A percentile compares a stretch with the other conserved stretches of the same genome.
These are phyloP conservation scores for Fusarium udum DNA, from an alignment of 2,329 filamentous ascomycete genomes.

Conservation along the genomic window DNA sequence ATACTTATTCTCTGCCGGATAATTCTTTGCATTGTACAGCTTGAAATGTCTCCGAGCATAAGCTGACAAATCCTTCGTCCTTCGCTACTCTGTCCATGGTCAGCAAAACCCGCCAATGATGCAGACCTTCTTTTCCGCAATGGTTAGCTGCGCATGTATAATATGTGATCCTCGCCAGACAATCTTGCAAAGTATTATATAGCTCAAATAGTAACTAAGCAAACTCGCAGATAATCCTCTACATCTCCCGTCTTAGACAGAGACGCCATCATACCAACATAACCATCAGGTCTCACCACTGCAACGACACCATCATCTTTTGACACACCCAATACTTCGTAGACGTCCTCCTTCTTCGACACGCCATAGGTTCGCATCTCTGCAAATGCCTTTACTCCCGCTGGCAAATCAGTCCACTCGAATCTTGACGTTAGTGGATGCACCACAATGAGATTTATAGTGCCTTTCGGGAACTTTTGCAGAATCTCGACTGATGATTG, in stretches of 20 bases:
- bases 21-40: neutral
- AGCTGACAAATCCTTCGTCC: neutral
- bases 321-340: neutral
- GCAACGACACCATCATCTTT: neutral
- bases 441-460: neutral
- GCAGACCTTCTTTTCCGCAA: neutral
- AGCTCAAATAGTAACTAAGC: neutral
- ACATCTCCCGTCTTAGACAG: neutral
- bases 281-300: conserved; percentile 15
- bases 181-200: rapidly evolving
- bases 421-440: conserved; percentile 1
- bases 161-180: rapidly evolving
- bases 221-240: neutral
- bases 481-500: neutral
- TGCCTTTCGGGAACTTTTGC: neutral
- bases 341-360: neutral
- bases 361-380: conserved; percentile 9
- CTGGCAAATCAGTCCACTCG: conserved; percentile 7
- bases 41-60: neutral
- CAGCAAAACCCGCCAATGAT: neutral
- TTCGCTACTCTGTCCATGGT: too few species aligned
- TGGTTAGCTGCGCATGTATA: rapidly evolving
- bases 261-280: conserved; percentile 4
- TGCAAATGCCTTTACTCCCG: neutral
- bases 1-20: neutral